These are phyloP conservation scores for Sporothrix phasma DNA, from an alignment of 2,329 filamentous ascomycete species.

Conservation along the genomic window DNA sequence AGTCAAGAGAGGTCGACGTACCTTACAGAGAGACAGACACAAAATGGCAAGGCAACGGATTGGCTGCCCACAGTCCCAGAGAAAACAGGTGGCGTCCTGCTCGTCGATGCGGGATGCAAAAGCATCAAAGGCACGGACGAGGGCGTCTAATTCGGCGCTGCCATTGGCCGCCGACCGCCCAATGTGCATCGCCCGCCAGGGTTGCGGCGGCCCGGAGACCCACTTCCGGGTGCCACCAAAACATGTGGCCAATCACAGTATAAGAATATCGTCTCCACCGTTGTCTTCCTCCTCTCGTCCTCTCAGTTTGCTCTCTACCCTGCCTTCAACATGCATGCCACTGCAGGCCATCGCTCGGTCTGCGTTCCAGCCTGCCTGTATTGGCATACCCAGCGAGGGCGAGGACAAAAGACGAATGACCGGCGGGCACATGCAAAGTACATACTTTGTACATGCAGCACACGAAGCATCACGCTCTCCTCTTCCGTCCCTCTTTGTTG, in stretches of 20 bases:
- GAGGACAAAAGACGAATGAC: background rate
- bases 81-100: background rate
- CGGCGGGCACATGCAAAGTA: background rate
- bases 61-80: background rate
- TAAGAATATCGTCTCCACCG: background rate
- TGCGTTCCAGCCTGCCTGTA: background rate
- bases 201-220: background rate
- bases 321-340: background rate
- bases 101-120: background rate
- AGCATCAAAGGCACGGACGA: background rate
- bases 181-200: background rate
- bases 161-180: conserved; percentile 12
- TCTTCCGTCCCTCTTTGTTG: background rate
- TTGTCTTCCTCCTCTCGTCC: background rate
- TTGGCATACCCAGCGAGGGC: background rate
- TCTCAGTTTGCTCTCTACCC: background rate
- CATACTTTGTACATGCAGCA: background rate
- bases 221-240: background rate
- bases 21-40: no score
- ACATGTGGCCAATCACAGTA: background rate
- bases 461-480: background rate
- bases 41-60: background rate
- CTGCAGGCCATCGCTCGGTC: background rate
- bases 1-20: no score
- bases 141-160: conserved; percentile 15